These are phyloP conservation scores for Ceratopteris richardii DNA, from an alignment of 75 land plant genomes.

Conservation along the genomic window DNA sequence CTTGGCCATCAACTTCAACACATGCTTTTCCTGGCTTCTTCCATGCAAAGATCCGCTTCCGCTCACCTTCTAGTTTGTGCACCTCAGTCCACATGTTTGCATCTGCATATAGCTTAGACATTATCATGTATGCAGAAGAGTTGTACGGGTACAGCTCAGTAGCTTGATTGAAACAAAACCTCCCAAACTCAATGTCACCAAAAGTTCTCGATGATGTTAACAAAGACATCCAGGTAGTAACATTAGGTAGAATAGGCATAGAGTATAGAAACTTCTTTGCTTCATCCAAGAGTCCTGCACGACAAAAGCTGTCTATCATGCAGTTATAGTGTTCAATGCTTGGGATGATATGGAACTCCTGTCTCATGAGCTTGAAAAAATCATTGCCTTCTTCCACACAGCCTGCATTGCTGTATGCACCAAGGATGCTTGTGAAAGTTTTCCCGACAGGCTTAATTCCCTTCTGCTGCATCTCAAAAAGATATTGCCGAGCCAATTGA, in stretches of 20 bases:
- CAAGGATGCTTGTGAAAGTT: slow-evolving; percentile 16
- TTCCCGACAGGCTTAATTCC: slow-evolving; percentile 17
- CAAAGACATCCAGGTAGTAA: slow-evolving; percentile 17
- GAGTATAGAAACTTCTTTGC: slow-evolving; percentile 11
- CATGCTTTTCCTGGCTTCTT: slow-evolving; percentile 25
- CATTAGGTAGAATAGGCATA: slow-evolving; percentile 22
- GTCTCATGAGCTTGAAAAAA: slow-evolving; percentile 21
- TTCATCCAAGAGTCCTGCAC: slow-evolving; percentile 14
- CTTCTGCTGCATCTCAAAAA: slow-evolving; percentile 2
- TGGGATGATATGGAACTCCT: slow-evolving; percentile 16
- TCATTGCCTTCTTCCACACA: slow-evolving; percentile 9
- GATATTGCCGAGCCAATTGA: not conserved
- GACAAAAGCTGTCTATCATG: slow-evolving; percentile 22
- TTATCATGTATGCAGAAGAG: slow-evolving; percentile 17
- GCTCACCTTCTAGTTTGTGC: slow-evolving; percentile 4
- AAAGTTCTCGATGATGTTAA: slow-evolving; percentile 12
- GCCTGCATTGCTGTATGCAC: slow-evolving; percentile 17
- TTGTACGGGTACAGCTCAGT: slow-evolving; percentile 1
- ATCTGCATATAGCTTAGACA: slow-evolving; percentile 11
- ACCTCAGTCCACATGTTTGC: slow-evolving; percentile 14
- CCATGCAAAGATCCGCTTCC: not conserved
- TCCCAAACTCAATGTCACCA: slow-evolving; percentile 8
- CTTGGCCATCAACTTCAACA: slow-evolving; percentile 47
- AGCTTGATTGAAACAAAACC: slow-evolving; percentile 9
- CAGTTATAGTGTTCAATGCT: slow-evolving; percentile 15